phyloP scores from a whole-genome alignment of 352 stramenopile species.

The Globisporangium polare region DNA sequence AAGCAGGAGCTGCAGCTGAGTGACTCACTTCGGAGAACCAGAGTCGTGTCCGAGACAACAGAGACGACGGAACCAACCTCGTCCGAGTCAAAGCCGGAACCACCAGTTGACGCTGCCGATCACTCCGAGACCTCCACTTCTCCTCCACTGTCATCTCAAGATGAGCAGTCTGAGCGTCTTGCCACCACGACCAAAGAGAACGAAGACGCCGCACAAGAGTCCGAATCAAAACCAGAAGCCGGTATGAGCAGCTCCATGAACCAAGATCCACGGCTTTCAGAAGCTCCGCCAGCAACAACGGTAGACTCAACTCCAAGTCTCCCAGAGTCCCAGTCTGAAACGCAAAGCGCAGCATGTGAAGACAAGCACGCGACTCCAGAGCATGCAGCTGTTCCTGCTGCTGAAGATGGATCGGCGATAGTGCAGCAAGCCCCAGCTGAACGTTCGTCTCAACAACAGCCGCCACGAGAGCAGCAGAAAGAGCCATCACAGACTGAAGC shows the following conservation, averaged over 20 bases:
- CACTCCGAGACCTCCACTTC: background rate
- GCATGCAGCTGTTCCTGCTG: background rate
- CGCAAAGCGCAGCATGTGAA: background rate
- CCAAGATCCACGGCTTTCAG: background rate
- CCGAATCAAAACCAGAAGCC: background rate
- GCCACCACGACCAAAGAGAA: background rate
- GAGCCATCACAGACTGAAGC: background rate
- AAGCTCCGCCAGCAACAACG: background rate
- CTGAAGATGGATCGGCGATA: background rate
- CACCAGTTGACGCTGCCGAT: background rate
- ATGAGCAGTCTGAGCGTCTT: background rate
- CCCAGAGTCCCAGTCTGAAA: background rate
- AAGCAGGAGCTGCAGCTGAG: slow-evolving; percentile 46
- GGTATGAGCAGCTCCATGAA: background rate
- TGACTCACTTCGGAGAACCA: slow-evolving; percentile 2
- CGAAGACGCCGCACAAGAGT: too few relatives aligned
- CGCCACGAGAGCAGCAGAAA: background rate
- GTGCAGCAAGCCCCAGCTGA: background rate
- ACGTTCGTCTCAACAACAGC: background rate
- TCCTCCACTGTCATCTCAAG: background rate
- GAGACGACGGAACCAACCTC: background rate
- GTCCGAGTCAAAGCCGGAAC: background rate
- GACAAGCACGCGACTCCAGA: background rate
- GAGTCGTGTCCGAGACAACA: background rate
- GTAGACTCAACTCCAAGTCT: background rate